Evolutionary conservation across 164 flowering plant species (phyloP).

Genomic region (Nelumbo lutea): DNA sequence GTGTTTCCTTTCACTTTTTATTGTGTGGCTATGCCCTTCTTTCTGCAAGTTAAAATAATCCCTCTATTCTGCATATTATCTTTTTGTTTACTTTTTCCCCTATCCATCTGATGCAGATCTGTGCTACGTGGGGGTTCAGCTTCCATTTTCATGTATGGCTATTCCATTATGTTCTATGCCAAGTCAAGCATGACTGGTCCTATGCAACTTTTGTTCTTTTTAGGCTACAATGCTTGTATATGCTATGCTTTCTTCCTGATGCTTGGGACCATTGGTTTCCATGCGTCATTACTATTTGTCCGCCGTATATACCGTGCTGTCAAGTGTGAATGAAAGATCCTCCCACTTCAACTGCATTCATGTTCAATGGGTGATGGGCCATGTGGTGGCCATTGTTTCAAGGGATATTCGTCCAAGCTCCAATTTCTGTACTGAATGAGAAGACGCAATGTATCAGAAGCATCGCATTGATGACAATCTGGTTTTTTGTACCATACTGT

Average conservation of each 20-base stretch:
- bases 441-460: not conserved
- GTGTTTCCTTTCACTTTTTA: not conserved
- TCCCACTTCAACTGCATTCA: not conserved
- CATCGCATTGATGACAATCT: not conserved
- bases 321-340: conserved; percentile 49
- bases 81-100: not conserved
- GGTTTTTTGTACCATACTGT: not conserved
- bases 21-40: not conserved
- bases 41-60: not conserved
- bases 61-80: not conserved
- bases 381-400: not conserved
- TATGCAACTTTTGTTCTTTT: conserved; percentile 56
- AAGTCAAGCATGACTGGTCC: conserved; percentile 65
- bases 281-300: conserved; percentile 57
- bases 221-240: conserved; percentile 71
- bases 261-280: conserved; percentile 65
- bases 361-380: not conserved
- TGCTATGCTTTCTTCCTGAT: conserved; percentile 79
- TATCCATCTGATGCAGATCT: conserved; percentile 49
- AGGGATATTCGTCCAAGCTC: not conserved
- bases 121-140: conserved; percentile 63
- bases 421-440: not conserved
- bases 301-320: conserved; percentile 45
- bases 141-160: conserved; percentile 67
- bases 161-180: conserved; percentile 53